These are phyloP conservation scores for Zea mays DNA, from an alignment of 176 grass and related monocot species.

Conservation along the genomic window Zm-B73-REFERENCE-NAM-5.0 NC_050103.1:59765501-59766000, in stretches of 20 bases:
- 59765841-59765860: slow-evolving; percentile 6
- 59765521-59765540: not conserved
- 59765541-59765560: not conserved
- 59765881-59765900: not conserved
- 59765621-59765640: not conserved
- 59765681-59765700: not conserved
- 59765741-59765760: not conserved
- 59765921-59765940: slow-evolving; percentile 93
- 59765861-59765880: not conserved
- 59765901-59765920: slow-evolving; percentile 66
- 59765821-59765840: not conserved
- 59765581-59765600: slow-evolving; percentile 11
- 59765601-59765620: not conserved
- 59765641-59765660: not conserved
- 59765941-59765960: slow-evolving; percentile 96
- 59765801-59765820: not conserved
- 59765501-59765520: not conserved
- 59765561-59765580: not conserved
- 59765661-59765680: not conserved
- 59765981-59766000: slow-evolving; percentile 96
- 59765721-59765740: slow-evolving; percentile 2
- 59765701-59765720: not conserved
- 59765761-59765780: slow-evolving; percentile 20
- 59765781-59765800: not conserved
- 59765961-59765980: slow-evolving; percentile 89